A percentile compares a stretch with the other conserved stretches of the same genome.
Evolutionary conservation across 805 yeast genomes (phyloP).

Genomic region (Wickerhamomyces rabaulensis): DNA sequence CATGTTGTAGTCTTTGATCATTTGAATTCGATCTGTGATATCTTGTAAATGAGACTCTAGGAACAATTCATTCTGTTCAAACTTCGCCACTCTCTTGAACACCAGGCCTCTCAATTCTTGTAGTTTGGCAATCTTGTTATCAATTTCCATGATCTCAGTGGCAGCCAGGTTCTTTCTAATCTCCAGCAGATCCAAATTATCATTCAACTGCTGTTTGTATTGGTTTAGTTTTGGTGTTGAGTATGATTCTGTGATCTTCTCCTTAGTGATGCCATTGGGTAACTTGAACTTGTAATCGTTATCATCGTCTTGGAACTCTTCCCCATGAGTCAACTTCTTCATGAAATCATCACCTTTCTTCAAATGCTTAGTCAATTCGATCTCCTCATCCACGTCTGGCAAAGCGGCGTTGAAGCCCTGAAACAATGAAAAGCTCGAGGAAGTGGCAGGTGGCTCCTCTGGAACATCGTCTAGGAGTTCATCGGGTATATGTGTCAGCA

Average conservation of each 20-base stretch:
- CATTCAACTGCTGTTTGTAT: conserved; percentile 35
- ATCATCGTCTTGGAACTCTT: conserved; percentile 13
- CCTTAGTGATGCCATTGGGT: conserved; percentile 36
- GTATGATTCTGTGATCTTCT: conserved; percentile 37
- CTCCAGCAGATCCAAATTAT: conserved; percentile 49
- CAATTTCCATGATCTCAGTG: conserved; percentile 60
- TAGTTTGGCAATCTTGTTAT: conserved; percentile 46
- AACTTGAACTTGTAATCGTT: conserved; percentile 23
- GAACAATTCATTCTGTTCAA: conserved; percentile 57
- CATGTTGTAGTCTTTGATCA: conserved; percentile 36
- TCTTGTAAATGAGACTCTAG: conserved; percentile 44
- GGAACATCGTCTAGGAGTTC: conserved; percentile 56
- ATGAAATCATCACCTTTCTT: conserved; percentile 14
- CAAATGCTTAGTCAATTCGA: conserved; percentile 25
- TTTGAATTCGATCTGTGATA: conserved; percentile 38
- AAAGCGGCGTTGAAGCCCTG: conserved; percentile 65
- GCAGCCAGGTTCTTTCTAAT: conserved; percentile 62
- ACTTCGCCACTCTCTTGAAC: conserved; percentile 51
- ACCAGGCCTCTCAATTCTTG: conserved; percentile 46
- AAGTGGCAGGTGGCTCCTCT: conserved; percentile 14
- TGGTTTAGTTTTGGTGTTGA: conserved; percentile 33
- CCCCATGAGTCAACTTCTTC: conserved; percentile 18
- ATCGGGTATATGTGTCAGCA: conserved; percentile 52
- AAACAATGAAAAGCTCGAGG: conserved; percentile 46
- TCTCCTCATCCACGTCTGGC: conserved; percentile 44